Base-by-base conservation (phyloP, 2,329 filamentous ascomycete genomes). In the Beauveria rudraprayagi region DNA sequence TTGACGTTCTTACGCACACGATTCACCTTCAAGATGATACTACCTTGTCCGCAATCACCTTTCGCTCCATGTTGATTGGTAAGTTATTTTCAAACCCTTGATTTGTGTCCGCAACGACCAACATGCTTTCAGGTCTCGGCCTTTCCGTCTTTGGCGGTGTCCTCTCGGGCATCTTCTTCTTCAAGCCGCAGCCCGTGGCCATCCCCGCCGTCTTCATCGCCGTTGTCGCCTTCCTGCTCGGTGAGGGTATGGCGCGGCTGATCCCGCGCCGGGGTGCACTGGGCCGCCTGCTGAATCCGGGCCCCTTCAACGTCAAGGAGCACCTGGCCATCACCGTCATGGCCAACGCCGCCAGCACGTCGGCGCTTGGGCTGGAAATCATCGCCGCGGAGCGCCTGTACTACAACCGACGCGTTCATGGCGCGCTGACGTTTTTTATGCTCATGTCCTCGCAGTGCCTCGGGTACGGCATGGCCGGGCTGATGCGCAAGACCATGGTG, bases 391-490 rank as follows among this genome's bases (percentile, higher is more conserved):
- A 82, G 67, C 66, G 73, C 57, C 72, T 82, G 2, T 82, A 73
- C 67, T 82, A 82, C 60, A 69, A 72, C 19, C 67, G 72, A 9
- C 69, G 73, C 17, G 71, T 77, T 1, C 75, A 70, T 63, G 69
- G 70, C 5, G 75, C 68, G 2, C 72, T 73, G 0, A 73, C 73
- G 9, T 74, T 81, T 55, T 76, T 82, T 63, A 65, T 80, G 37
- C 70, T 74, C 0, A 65, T 82, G 9, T 78, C 79, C 0, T 80
- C 78, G 2, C 79, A 81, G 53, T 68, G 78, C 10, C 70, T 81
- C 19, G 79, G 79, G 0, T 82, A 78, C 46, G 80, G 78, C 34
- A 67, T 82, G 47, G 76, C 77, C 5, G 80, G 80, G 14, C 61
- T 81, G 24, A 67, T 82, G 65, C 73, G 80, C 14, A 70, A 73